Percentiles rank a stretch among this genome's conserved stretches.
Evolutionary conservation across 2,329 filamentous ascomycete species (phyloP).

Genomic region (Fusarium azukiicola): DNA sequence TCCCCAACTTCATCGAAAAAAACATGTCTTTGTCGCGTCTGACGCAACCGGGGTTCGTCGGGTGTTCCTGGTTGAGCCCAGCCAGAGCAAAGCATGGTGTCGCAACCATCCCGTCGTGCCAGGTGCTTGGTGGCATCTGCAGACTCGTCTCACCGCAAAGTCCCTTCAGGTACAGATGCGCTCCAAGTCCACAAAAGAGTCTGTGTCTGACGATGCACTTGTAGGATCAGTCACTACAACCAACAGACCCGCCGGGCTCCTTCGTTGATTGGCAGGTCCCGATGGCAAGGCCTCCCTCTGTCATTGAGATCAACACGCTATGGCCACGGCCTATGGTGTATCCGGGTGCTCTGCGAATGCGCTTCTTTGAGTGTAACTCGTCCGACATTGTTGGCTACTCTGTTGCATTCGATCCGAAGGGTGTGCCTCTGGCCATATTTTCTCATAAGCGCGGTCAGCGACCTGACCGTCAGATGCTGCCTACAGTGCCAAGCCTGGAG

Average conservation of each 20-base stretch:
- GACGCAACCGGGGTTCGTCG: background rate
- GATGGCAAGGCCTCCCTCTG: background rate
- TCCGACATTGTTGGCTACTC: background rate
- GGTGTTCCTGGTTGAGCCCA: background rate
- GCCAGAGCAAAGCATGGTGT: background rate
- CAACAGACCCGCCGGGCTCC: background rate
- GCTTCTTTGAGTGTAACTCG: constrained; percentile 3
- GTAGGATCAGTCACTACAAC: too few species aligned
- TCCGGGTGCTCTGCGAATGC: background rate
- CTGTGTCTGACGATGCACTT: too few species aligned
- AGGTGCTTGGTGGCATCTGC: background rate
- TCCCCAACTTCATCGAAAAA: background rate
- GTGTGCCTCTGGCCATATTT: background rate
- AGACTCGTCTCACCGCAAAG: background rate
- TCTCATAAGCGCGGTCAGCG: background rate
- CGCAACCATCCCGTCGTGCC: background rate
- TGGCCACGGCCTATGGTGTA: background rate
- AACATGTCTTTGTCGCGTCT: background rate
- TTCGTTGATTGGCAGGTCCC: background rate
- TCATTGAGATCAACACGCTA: background rate
- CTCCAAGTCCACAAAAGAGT: too few species aligned
- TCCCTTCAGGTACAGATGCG: too few species aligned
- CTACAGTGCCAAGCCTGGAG: background rate
- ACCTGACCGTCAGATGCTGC: background rate
- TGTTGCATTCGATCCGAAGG: background rate